Evolutionary conservation across 192 early-diverging fungal genomes (phyloP).

Genomic region (Backusella parvicylindrica): DNA sequence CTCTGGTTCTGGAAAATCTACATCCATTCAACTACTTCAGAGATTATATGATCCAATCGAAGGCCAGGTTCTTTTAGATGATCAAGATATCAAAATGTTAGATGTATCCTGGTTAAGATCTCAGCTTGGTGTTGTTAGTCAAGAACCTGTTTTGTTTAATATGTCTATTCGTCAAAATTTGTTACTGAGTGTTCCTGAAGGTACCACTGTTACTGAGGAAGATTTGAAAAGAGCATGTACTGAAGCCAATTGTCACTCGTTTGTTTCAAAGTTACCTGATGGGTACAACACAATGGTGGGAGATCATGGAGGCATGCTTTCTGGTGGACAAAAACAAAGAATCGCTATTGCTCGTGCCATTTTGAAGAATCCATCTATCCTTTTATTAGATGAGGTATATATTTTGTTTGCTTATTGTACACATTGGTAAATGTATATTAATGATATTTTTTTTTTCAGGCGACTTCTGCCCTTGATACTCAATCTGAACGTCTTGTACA

Average conservation of each 20-base stretch:
- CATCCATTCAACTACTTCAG: slow-evolving; percentile 80
- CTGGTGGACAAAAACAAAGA: slow-evolving; percentile 94
- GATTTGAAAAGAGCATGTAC: slow-evolving; percentile 68
- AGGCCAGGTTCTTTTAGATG: slow-evolving; percentile 69
- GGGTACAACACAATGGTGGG: slow-evolving; percentile 82
- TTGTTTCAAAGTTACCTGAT: slow-evolving; percentile 79
- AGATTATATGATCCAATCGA: slow-evolving; percentile 70
- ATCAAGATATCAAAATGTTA: slow-evolving; percentile 62
- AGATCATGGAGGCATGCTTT: slow-evolving; percentile 68
- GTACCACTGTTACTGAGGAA: slow-evolving; percentile 34
- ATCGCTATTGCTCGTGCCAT: slow-evolving; percentile 93
- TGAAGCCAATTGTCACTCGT: slow-evolving; percentile 73
- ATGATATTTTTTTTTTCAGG: slow-evolving; percentile 22
- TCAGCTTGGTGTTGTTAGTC: slow-evolving; percentile 84
- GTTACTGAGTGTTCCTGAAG: slow-evolving; percentile 44
- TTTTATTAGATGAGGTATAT: slow-evolving; percentile 71
- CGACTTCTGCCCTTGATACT: slow-evolving; percentile 82
- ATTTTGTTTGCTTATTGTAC: not conserved
- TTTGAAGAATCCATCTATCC: slow-evolving; percentile 78
- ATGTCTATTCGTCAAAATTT: slow-evolving; percentile 77
- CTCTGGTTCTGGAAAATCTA: slow-evolving; percentile 84
- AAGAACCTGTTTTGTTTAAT: slow-evolving; percentile 88
- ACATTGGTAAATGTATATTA: not conserved
- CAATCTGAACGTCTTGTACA: slow-evolving; percentile 76
- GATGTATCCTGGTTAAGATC: slow-evolving; percentile 79